A percentile compares a stretch with the other conserved stretches of the same genome.
phyloP scores from a whole-genome alignment of 2,329 filamentous ascomycete genomes.

The Chaetomiaceae sp. region DNA sequence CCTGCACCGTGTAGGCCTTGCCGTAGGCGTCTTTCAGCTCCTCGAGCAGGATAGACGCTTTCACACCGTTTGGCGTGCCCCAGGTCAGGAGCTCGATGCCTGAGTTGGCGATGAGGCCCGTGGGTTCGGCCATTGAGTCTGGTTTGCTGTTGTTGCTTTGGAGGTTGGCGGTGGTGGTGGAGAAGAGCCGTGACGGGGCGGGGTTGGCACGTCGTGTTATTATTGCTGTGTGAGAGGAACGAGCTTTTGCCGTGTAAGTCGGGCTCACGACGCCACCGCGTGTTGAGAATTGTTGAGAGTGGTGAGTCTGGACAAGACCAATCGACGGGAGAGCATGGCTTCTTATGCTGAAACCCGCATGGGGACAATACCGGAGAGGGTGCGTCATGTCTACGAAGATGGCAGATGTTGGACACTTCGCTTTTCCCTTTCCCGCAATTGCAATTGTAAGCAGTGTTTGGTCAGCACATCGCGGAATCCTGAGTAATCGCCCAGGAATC shows the following conservation, averaged over 20 bases:
- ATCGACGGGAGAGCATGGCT: neutral
- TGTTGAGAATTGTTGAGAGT: neutral
- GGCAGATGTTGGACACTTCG: neutral
- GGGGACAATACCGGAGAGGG: neutral
- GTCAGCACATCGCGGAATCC: neutral
- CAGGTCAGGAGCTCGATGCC: slow-evolving; percentile 62
- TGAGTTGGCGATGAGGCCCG: slow-evolving; percentile 55
- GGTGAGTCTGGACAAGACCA: neutral
- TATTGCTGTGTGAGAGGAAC: neutral
- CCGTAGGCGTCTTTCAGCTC: slow-evolving; percentile 63
- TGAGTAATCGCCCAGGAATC: neutral
- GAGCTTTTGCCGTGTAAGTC: neutral
- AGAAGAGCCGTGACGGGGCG: neutral
- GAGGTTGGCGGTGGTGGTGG: slow-evolving; percentile 6
- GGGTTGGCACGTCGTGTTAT: neutral
- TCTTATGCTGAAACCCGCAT: slow-evolving; percentile 2
- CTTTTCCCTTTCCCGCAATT: neutral
- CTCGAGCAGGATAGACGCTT: slow-evolving; percentile 58
- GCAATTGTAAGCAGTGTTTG: neutral
- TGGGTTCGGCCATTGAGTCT: slow-evolving; percentile 38
- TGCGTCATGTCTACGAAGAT: neutral
- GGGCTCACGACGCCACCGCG: neutral
- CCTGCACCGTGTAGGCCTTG: slow-evolving; percentile 53
- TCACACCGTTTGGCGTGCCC: slow-evolving; percentile 51
- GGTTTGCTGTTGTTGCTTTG: neutral